These are phyloP conservation scores for Boletus subcaerulescens DNA, from an alignment of 768 basidiomycete genomes.

Conservation along the genomic window DNA sequence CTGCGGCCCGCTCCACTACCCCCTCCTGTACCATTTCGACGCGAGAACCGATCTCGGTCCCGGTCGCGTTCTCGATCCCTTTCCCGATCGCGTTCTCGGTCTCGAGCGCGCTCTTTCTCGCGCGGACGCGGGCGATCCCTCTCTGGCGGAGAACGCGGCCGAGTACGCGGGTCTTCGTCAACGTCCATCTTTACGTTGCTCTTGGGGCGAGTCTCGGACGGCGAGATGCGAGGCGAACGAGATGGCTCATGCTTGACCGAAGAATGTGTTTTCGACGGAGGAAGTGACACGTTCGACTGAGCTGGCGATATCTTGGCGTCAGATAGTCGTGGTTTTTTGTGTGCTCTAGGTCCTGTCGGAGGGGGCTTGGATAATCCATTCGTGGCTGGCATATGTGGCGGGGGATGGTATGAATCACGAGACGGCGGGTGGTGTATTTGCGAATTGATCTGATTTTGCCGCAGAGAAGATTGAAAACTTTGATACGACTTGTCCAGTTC, in stretches of 20 bases:
- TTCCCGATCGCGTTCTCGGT: conserved; percentile 36
- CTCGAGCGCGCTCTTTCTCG: conserved; percentile 36
- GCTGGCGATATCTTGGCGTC: conserved; percentile 42
- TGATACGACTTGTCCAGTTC: conserved; percentile 80
- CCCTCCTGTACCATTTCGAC: conserved; percentile 43
- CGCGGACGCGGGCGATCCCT: conserved; percentile 39
- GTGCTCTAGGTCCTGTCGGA: conserved; percentile 77
- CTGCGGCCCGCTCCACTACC: conserved; percentile 38
- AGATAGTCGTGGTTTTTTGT: conserved; percentile 76
- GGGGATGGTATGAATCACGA: conserved; percentile 42
- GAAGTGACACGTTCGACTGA: conserved; percentile 31
- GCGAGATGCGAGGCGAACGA: conserved; percentile 28
- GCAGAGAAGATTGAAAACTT: conserved; percentile 46
- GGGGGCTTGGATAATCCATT: conserved; percentile 48
- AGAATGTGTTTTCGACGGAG: conserved; percentile 21
- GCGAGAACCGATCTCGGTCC: conserved; percentile 38
- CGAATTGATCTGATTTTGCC: conserved; percentile 36
- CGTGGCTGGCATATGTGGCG: conserved; percentile 29
- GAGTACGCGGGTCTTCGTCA: conserved; percentile 49
- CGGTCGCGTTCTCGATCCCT: conserved; percentile 35
- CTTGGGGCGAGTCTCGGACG: conserved; percentile 29
- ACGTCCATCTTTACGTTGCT: conserved; percentile 48
- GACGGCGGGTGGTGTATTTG: conserved; percentile 37
- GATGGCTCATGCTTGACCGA: conserved; percentile 27
- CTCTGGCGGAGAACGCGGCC: conserved; percentile 43